Percentiles rank a stretch among this genome's conserved stretches.
These are phyloP conservation scores for Mycothermus thermophilus DNA, from an alignment of 495 filamentous ascomycete species.

Conservation along the genomic window DNA sequence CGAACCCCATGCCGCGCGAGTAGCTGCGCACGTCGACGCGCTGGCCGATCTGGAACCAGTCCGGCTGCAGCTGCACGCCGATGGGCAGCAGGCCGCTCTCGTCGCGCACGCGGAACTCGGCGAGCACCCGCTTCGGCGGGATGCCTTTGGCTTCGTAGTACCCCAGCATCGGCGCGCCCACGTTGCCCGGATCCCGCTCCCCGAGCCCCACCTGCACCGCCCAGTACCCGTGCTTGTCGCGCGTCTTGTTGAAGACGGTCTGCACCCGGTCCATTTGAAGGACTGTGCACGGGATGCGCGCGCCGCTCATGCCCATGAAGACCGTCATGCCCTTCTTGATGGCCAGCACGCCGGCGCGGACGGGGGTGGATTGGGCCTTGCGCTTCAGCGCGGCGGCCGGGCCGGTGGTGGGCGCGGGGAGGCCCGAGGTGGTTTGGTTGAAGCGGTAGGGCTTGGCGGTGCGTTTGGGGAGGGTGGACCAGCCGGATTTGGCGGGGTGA, in stretches of 20 bases:
- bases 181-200: slow-evolving; percentile 58
- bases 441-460: slow-evolving; percentile 31
- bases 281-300: slow-evolving; percentile 74
- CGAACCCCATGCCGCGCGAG: slow-evolving; percentile 78
- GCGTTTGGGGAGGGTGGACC: slow-evolving; percentile 31
- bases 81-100: slow-evolving; percentile 56
- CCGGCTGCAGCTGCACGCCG: slow-evolving; percentile 58
- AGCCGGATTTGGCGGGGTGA: slow-evolving; percentile 38
- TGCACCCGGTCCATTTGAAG: slow-evolving; percentile 88
- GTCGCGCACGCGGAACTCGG: slow-evolving; percentile 77
- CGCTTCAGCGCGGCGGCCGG: slow-evolving; percentile 68
- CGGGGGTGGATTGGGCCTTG: slow-evolving; percentile 58
- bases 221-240: slow-evolving; percentile 69
- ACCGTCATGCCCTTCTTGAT: slow-evolving; percentile 94
- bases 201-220: slow-evolving; percentile 83
- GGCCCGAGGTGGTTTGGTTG: slow-evolving; percentile 35
- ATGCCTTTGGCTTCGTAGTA: slow-evolving; percentile 69
- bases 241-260: slow-evolving; percentile 72
- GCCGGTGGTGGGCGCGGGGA: slow-evolving; percentile 51
- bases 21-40: slow-evolving; percentile 73
- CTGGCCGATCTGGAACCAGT: slow-evolving; percentile 83
- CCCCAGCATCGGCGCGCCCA: slow-evolving; percentile 65
- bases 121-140: slow-evolving; percentile 65
- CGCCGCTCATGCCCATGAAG: slow-evolving; percentile 65
- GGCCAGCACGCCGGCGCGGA: slow-evolving; percentile 68